Conservation (phyloP, 805 yeast genomes). For the Kuraishia capsulata region DNA sequence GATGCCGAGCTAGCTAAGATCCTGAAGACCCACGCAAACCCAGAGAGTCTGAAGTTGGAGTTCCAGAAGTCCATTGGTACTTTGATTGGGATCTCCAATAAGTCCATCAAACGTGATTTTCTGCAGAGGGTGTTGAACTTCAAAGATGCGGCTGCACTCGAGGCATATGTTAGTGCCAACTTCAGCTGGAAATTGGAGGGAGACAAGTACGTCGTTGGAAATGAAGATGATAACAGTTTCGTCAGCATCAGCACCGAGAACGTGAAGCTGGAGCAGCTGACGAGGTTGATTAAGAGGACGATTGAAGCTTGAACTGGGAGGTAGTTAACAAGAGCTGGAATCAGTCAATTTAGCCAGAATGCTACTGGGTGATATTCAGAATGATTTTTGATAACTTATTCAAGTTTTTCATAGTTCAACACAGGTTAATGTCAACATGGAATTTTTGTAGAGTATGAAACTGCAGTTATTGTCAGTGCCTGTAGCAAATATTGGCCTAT, state of each 20-base stretch:
- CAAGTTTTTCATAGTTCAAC: too few species aligned
- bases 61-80: conserved; percentile 5
- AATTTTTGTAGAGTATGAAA: too few species aligned
- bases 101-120: conserved; percentile 3
- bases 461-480: too few species aligned
- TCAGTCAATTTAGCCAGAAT: too few species aligned
- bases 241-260: conserved; percentile 6
- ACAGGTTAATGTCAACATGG: too few species aligned
- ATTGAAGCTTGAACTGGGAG: too few species aligned
- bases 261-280: conserved; percentile 6
- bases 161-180: conserved; percentile 1
- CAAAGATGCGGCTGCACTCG: conserved; percentile 1
- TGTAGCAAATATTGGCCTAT: too few species aligned
- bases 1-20: conserved; percentile 3
- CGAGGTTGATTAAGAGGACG: conserved; percentile 6
- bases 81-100: conserved; percentile 5
- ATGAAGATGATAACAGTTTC: background rate
- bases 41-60: conserved; percentile 3
- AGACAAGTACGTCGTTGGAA: conserved; percentile 2
- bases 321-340: too few species aligned
- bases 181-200: conserved; percentile 4
- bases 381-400: too few species aligned
- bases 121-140: conserved; percentile 3
- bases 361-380: too few species aligned
- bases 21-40: conserved; percentile 2